These are phyloP conservation scores for Podosphaera leucotricha DNA, from an alignment of 2,329 filamentous ascomycete genomes.

Conservation along the genomic window DNA sequence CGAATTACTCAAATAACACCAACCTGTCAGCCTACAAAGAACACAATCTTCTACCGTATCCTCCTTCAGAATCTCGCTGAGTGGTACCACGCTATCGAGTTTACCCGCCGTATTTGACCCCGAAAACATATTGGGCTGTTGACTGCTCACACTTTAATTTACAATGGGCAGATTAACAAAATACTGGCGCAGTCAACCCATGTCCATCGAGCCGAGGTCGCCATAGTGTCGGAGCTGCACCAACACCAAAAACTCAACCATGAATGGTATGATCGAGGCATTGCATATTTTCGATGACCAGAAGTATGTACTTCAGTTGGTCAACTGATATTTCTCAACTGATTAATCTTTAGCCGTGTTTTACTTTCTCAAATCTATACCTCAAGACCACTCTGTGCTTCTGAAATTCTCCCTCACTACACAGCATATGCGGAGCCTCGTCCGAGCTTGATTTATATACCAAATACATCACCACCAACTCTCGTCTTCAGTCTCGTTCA, in stretches of 20 bases:
- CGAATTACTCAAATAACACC: not conserved
- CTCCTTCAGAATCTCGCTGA: constrained; percentile 10
- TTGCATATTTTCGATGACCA: constrained; percentile 94
- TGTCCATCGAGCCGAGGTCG: no score
- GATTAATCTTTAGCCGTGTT: constrained; percentile 33
- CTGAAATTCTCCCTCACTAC: constrained; percentile 63
- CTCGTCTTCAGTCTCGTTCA: constrained; percentile 76
- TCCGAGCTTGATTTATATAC: constrained; percentile 66
- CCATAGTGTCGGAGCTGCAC: not conserved
- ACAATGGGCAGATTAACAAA: no score
- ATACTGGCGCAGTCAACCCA: no score
- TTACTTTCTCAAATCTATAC: constrained; percentile 80
- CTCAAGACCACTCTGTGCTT: constrained; percentile 53
- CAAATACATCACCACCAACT: constrained; percentile 62
- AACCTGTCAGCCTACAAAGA: constrained; percentile 15
- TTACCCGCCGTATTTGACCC: constrained; percentile 4
- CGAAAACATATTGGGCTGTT: not conserved
- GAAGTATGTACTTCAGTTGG: constrained; percentile 33
- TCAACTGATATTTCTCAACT: constrained; percentile 7
- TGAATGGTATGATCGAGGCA: constrained; percentile 79
- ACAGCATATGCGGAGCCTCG: constrained; percentile 59
- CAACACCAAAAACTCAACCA: constrained; percentile 20
- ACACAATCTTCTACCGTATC: constrained; percentile 19
- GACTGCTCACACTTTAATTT: not conserved
- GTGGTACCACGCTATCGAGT: constrained; percentile 10